phyloP scores from a whole-genome alignment of 2,329 filamentous ascomycete species.

The Huntiella savannae region DNA sequence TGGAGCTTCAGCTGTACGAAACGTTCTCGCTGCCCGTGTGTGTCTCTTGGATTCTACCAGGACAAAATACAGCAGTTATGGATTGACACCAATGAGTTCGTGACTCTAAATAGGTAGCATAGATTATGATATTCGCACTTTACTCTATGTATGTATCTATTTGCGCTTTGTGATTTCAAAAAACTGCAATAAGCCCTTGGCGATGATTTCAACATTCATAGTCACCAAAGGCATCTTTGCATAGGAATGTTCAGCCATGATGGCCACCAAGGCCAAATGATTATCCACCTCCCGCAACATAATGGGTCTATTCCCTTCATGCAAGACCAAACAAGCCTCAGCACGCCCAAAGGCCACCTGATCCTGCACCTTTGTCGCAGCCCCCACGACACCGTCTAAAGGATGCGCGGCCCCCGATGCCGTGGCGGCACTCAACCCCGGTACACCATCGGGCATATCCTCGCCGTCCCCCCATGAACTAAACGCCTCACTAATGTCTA shows the following conservation, averaged over 20 bases:
- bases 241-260: constrained; percentile 71
- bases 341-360: constrained; percentile 47
- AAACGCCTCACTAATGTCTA: constrained; percentile 91
- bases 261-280: constrained; percentile 64
- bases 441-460: too few relatives aligned
- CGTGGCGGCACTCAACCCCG: too few relatives aligned
- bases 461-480: constrained; percentile 38
- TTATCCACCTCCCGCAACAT: constrained; percentile 51
- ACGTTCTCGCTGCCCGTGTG: too few relatives aligned
- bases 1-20: too few relatives aligned
- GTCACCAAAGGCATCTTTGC: constrained; percentile 72
- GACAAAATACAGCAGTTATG: too few relatives aligned
- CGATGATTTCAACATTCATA: constrained; percentile 70
- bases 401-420: constrained; percentile 22
- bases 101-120: not conserved
- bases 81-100: too few relatives aligned
- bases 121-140: too few relatives aligned
- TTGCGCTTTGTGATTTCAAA: constrained; percentile 51
- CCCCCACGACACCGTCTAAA: constrained; percentile 34
- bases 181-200: constrained; percentile 60
- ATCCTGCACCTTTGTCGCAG: constrained; percentile 32
- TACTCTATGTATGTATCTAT: constrained; percentile 12
- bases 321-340: constrained; percentile 49
- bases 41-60: not conserved
- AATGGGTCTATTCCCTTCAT: constrained; percentile 43